Evolutionary conservation across 2,329 filamentous ascomycete species (phyloP).

Genomic region (Cylindrodendrum hubeiense): DNA sequence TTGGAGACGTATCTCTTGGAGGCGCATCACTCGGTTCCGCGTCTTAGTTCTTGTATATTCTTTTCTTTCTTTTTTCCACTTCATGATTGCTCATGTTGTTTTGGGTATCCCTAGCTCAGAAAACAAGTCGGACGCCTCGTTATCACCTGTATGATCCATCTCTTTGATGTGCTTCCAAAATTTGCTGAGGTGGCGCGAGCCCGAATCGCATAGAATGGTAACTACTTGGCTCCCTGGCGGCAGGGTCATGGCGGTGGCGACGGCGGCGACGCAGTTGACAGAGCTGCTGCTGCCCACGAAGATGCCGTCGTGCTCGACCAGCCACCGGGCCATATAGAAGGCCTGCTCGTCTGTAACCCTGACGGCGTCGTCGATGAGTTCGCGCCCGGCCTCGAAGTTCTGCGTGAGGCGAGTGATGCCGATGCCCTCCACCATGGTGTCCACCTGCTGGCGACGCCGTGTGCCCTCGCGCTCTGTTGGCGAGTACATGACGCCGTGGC

Average conservation of each 20-base stretch:
- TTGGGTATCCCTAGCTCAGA: conserved; percentile 60
- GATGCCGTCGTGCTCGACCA: conserved; percentile 95
- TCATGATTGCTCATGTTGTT: conserved; percentile 16
- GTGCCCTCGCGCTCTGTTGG: conserved; percentile 91
- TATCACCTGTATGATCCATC: conserved; percentile 68
- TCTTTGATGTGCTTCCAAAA: conserved; percentile 83
- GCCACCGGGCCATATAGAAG: conserved; percentile 92
- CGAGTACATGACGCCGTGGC: conserved; percentile 96
- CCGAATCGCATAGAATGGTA: conserved; percentile 88
- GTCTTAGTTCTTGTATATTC: conserved; percentile 4
- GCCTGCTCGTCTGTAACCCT: conserved; percentile 91
- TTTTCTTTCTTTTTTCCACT: background rate
- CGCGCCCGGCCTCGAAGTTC: conserved; percentile 90
- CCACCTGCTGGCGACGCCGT: conserved; percentile 88
- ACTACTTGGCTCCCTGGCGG: conserved; percentile 75
- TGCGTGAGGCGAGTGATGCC: conserved; percentile 94
- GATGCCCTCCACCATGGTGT: conserved; percentile 95
- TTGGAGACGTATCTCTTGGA: conserved; percentile 13
- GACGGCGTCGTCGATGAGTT: conserved; percentile 91
- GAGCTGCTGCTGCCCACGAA: conserved; percentile 95
- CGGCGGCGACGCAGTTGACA: conserved; percentile 93
- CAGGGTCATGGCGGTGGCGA: conserved; percentile 74
- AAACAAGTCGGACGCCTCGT: conserved; percentile 62
- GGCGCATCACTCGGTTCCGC: conserved; percentile 6
- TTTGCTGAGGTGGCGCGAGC: conserved; percentile 85